Percentiles rank a stretch among this genome's conserved stretches.
Evolutionary conservation across 1,139 yeast genomes (phyloP).

Genomic region (Taiozyma sp.): DNA sequence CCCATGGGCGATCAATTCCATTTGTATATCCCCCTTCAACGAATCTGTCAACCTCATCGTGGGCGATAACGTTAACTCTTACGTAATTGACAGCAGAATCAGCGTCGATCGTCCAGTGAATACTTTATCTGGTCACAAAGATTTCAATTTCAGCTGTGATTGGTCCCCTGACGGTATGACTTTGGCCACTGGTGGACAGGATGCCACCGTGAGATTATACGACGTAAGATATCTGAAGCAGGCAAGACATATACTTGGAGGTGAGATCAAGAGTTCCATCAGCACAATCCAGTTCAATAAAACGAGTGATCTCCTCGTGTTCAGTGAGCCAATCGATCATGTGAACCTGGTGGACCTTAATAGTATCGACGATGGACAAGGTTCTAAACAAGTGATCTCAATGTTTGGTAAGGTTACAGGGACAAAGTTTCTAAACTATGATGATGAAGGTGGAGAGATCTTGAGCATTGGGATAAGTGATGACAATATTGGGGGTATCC

Average conservation of each 20-base stretch:
- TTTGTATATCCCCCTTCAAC: conserved; percentile 35
- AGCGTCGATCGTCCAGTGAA: conserved; percentile 13
- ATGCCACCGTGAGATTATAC: conserved; percentile 44
- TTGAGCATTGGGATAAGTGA: conserved; percentile 52
- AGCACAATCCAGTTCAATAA: conserved; percentile 47
- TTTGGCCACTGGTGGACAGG: conserved; percentile 56
- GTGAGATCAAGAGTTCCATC: conserved; percentile 36
- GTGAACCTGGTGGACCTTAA: conserved; percentile 42
- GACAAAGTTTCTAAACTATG: conserved; percentile 41
- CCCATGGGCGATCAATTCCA: conserved; percentile 49
- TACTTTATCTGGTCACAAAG: conserved; percentile 42
- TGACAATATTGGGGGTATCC: conserved; percentile 51
- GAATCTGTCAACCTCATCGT: conserved; percentile 38
- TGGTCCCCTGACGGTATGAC: conserved; percentile 43
- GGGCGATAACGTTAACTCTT: conserved; percentile 43
- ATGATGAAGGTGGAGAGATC: conserved; percentile 41
- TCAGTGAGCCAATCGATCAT: conserved; percentile 60
- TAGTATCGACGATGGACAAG: conserved; percentile 23
- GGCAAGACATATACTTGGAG: conserved; percentile 34
- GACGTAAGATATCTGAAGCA: conserved; percentile 30
- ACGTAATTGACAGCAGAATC: conserved; percentile 40
- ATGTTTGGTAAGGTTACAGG: conserved; percentile 59
- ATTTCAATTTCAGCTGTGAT: conserved; percentile 56
- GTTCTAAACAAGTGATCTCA: conserved; percentile 41
- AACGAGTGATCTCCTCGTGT: conserved; percentile 40